phyloP scores from a whole-genome alignment of 768 basidiomycete genomes.

The Postia placenta region DNA sequence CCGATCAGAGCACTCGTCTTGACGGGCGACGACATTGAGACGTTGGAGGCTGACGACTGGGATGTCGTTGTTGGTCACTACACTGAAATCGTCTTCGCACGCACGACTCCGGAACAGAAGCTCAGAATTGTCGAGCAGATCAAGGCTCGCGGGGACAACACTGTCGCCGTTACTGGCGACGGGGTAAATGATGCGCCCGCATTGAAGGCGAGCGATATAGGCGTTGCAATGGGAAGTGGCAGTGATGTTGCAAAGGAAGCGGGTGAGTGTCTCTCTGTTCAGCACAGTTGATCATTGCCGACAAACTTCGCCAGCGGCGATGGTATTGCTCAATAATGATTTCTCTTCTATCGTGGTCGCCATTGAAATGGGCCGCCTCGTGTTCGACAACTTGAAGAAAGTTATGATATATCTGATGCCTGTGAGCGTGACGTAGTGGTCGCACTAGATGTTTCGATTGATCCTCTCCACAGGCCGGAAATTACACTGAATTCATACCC shows the following conservation, averaged over 20 bases:
- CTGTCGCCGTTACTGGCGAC: constrained; percentile 63
- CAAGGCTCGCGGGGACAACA: constrained; percentile 43
- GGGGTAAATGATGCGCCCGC: constrained; percentile 59
- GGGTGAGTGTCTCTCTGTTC: constrained; percentile 25
- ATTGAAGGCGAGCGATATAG: constrained; percentile 54
- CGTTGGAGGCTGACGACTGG: constrained; percentile 34
- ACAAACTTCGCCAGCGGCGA: constrained; percentile 35
- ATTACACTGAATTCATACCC: constrained; percentile 53
- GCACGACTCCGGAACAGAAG: constrained; percentile 62
- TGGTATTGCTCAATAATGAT: constrained; percentile 59
- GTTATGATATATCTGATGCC: constrained; percentile 51
- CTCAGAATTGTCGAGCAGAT: constrained; percentile 56
- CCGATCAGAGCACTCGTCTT: constrained; percentile 34
- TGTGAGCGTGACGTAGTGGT: constrained; percentile 42
- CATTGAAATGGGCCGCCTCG: constrained; percentile 59
- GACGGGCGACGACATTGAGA: constrained; percentile 38
- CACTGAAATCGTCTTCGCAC: constrained; percentile 53
- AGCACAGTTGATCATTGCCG: not conserved
- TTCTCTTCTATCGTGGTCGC: constrained; percentile 61
- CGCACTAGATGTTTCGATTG: constrained; percentile 4
- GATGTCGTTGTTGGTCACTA: constrained; percentile 31
- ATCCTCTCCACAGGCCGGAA: constrained; percentile 32
- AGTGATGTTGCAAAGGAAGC: constrained; percentile 52
- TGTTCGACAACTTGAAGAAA: constrained; percentile 62
- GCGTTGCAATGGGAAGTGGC: constrained; percentile 52